Conservation (phyloP, 345 rosid genomes). For the Sapria himalayana region DNA sequence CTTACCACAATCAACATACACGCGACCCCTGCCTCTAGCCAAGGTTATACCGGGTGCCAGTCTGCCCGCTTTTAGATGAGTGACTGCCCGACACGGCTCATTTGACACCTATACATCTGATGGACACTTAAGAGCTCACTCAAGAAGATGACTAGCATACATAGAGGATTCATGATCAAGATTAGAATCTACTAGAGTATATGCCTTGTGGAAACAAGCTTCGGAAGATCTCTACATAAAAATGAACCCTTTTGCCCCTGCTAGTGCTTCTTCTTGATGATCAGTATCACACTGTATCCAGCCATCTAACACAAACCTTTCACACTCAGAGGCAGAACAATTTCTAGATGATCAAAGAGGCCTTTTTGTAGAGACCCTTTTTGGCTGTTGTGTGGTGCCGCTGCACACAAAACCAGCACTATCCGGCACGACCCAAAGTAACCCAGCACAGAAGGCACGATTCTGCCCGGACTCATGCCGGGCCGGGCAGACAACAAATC, state of each 20-base stretch:
- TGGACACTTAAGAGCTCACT: conserved; percentile 88
- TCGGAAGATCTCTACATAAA: conserved; percentile 79
- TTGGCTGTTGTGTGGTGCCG: too few relatives aligned
- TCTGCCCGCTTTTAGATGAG: too few relatives aligned
- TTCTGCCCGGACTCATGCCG: too few relatives aligned
- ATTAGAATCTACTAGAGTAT: conserved; percentile 54
- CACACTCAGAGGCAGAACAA: conserved; percentile 54
- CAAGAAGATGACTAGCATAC: conserved; percentile 55
- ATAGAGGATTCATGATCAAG: conserved; percentile 42
- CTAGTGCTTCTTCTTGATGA: conserved; percentile 88
- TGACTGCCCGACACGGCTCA: conserved; percentile 55
- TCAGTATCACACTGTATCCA: conserved; percentile 90
- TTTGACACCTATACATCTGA: conserved; percentile 92
- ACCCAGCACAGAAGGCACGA: too few relatives aligned
- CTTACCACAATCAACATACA: conserved; percentile 71
- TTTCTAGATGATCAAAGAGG: conserved; percentile 74
- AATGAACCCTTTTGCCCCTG: conserved; percentile 77
- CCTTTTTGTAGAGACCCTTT: conserved; percentile 86
- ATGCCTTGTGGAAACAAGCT: conserved; percentile 94
- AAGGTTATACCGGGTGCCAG: conserved; percentile 91
- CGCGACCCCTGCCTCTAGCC: conserved; percentile 69
- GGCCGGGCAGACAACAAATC: too few relatives aligned
- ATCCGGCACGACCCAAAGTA: too few relatives aligned
- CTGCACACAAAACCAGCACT: too few relatives aligned
- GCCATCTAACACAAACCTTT: conserved; percentile 87